Evolutionary conservation across 345 rosid genomes (phyloP), one percentile per base, ranked within the genome.

Genomic region (Populus deltoides): DNA sequence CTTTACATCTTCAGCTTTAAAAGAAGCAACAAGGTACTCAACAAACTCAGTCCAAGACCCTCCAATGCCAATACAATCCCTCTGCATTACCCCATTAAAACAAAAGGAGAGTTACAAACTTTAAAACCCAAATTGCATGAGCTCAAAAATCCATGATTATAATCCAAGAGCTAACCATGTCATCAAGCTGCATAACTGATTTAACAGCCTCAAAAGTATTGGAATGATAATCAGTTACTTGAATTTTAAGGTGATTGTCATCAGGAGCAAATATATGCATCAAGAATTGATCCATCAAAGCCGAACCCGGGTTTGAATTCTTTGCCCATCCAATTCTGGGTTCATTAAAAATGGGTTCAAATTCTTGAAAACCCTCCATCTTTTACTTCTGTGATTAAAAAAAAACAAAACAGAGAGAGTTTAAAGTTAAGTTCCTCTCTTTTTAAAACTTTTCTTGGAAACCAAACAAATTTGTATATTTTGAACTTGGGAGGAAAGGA

Each of bases 31-130:
- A 5, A 91, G 68, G 79, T 96, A 96, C 80, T 92, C 90, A 24
- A 92, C 74, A 82, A 93, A 92, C 68, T 96, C 98, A 8, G 89
- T 88, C 98, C 93, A 91, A 25, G 95, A 90, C 66, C 94, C 97
- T 25, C 97, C 94, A 66, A 96, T 84, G 61, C 99, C 98, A 66
- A 87, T 84, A 79, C 80, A 85, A 76, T 96, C 98, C 80, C 93
- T 92, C 96, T 94, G 93, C 82, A 86, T 16, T 53, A 70, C 33
- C 22, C n/a, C 17, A 68, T 38, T 8, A 39, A 68, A 9, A 49
- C 39, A 73, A 45, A 62, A 41, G 66, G 2, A 20, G n/a, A 17
- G n/a, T 2, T 24, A 39, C 47, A 39, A 62, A 33, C 35, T 22
- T 8, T 49, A 51, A 72, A 24, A 72, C 47, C 24, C 6, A 25